These are phyloP conservation scores for Coemansia sp. DNA, from an alignment of 192 early-diverging fungal species.

Conservation along the genomic window DNA sequence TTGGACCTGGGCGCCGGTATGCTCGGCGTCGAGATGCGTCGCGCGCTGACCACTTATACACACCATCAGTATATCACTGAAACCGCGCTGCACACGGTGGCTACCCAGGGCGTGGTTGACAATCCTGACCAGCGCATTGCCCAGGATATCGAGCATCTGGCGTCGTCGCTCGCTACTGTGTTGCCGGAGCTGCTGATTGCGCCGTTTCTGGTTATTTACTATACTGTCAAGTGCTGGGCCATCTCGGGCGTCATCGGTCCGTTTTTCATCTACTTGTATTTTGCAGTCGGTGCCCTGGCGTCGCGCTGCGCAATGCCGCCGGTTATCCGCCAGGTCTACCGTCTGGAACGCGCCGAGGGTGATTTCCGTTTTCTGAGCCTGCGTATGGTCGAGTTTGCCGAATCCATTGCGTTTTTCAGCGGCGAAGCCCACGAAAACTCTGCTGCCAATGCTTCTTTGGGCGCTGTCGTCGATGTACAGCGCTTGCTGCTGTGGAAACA, in stretches of 20 bases:
- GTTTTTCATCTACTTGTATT: conserved; percentile 70
- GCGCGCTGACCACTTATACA: conserved; percentile 61
- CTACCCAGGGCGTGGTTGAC: conserved; percentile 60
- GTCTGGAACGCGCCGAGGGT: conserved; percentile 78
- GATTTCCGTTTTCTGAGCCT: conserved; percentile 77
- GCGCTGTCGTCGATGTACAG: conserved; percentile 57
- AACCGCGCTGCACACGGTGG: conserved; percentile 61
- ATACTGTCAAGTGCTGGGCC: conserved; percentile 69
- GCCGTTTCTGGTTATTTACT: conserved; percentile 76
- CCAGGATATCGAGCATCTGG: conserved; percentile 84
- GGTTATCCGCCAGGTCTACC: conserved; percentile 71
- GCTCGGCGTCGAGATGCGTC: conserved; percentile 65
- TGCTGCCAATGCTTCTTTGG: conserved; percentile 59
- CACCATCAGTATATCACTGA: conserved; percentile 65
- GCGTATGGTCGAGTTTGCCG: conserved; percentile 69
- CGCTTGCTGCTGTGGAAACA: conserved; percentile 58
- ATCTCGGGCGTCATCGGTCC: conserved; percentile 70
- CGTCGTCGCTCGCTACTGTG: conserved; percentile 52
- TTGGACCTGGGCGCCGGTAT: conserved; percentile 62
- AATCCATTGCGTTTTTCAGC: conserved; percentile 79
- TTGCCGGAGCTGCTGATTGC: conserved; percentile 65
- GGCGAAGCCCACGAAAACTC: conserved; percentile 68
- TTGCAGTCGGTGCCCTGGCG: conserved; percentile 61
- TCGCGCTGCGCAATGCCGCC: conserved; percentile 71
- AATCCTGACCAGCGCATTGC: conserved; percentile 90